Percentiles rank a stretch among this genome's conserved stretches.
These are phyloP conservation scores for Botryotinia globosa DNA, from an alignment of 2,329 filamentous ascomycete species.

Conservation along the genomic window DNA sequence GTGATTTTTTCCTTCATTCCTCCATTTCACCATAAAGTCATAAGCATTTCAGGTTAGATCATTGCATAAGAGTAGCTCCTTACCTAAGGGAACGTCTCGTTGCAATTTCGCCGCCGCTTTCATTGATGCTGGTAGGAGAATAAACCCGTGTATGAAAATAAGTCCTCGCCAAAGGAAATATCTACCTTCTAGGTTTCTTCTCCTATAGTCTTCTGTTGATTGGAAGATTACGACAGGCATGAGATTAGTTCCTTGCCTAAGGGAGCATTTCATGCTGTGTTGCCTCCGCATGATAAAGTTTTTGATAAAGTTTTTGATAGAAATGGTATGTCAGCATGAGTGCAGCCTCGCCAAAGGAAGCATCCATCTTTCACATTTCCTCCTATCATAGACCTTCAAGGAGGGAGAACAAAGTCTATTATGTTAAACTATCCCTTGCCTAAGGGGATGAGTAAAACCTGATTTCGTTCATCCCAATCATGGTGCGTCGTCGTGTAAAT, in stretches of 20 bases:
- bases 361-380: not conserved
- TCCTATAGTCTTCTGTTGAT: not conserved
- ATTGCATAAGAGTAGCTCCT: not conserved
- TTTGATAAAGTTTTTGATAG: no score
- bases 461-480: not conserved
- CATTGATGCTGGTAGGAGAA: not conserved
- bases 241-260: not conserved
- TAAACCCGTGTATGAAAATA: not conserved
- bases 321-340: not conserved
- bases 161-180: not conserved
- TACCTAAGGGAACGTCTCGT: not conserved
- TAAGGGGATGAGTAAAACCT: not conserved
- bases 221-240: not conserved
- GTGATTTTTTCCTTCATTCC: not conserved
- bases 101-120: not conserved
- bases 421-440: slow-evolving; percentile 1
- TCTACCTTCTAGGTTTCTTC: not conserved
- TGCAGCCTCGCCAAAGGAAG: not conserved
- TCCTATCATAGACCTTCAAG: not conserved
- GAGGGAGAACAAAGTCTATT: not conserved
- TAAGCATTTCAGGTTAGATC: not conserved
- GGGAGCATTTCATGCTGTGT: not conserved
- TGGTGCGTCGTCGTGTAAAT: not conserved
- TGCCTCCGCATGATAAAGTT: not conserved
- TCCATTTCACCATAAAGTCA: not conserved